These are phyloP conservation scores for Trypanosoma lewisi DNA, from an alignment of 208 protist species.

Conservation along the genomic window DNA sequence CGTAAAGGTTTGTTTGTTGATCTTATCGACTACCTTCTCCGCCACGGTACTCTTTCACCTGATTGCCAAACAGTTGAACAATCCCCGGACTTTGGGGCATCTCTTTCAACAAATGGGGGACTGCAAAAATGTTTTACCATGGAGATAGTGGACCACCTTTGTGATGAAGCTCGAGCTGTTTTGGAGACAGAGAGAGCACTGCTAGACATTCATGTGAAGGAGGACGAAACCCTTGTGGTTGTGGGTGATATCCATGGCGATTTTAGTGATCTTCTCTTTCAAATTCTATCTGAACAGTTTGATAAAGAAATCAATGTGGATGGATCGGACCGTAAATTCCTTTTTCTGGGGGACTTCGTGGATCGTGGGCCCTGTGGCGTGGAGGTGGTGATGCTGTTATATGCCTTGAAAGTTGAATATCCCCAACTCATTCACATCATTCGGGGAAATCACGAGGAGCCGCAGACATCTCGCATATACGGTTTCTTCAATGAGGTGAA, in stretches of 20 bases:
- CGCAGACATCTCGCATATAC: constrained; percentile 72
- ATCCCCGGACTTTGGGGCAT: background rate
- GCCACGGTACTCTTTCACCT: background rate
- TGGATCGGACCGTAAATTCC: constrained; percentile 41
- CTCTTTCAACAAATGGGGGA: background rate
- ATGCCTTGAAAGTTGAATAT: constrained; percentile 83
- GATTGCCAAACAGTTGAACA: background rate
- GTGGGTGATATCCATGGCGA: constrained; percentile 85
- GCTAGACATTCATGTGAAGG: constrained; percentile 33
- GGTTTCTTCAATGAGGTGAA: constrained; percentile 55
- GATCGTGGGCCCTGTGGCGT: constrained; percentile 94
- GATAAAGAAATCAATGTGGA: constrained; percentile 7
- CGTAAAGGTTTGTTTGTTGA: constrained; percentile 7
- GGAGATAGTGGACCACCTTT: constrained; percentile 33
- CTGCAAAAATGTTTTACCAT: constrained; percentile 23
- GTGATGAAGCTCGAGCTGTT: constrained; percentile 35
- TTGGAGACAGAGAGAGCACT: constrained; percentile 37
- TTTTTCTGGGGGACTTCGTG: constrained; percentile 99
- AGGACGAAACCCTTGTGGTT: constrained; percentile 61
- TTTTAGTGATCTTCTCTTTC: constrained; percentile 63
- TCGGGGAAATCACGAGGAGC: constrained; percentile 88
- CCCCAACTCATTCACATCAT: constrained; percentile 74
- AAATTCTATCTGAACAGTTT: constrained; percentile 48
- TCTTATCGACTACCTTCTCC: constrained; percentile 10
- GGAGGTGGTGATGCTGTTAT: constrained; percentile 60